Conservation (phyloP, 768 basidiomycete species). For the Hericium alpestre region DNA sequence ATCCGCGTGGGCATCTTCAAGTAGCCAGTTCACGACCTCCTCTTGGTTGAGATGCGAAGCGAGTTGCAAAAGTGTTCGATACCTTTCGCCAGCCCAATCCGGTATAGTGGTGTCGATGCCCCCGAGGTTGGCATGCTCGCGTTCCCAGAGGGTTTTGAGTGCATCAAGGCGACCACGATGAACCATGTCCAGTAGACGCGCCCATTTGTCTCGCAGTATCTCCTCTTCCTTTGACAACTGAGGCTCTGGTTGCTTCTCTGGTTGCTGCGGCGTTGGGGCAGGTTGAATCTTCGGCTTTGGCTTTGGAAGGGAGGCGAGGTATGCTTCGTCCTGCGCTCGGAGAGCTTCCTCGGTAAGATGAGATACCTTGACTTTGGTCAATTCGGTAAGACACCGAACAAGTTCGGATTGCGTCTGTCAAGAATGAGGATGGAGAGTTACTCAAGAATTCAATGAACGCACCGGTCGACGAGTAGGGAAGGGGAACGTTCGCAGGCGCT, state of each 20-base stretch:
- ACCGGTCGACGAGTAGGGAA: conserved; percentile 95
- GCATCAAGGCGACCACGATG: conserved; percentile 77
- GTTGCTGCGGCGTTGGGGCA: conserved; percentile 27
- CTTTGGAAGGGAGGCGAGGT: conserved; percentile 81
- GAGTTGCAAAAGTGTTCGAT: conserved; percentile 66
- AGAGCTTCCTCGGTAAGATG: conserved; percentile 81
- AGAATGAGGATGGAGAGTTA: not conserved
- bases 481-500: conserved; percentile 79
- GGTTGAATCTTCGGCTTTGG: conserved; percentile 45
- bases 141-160: conserved; percentile 70
- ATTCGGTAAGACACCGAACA: conserved; percentile 72
- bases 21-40: conserved; percentile 61
- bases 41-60: conserved; percentile 68
- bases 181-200: conserved; percentile 81
- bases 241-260: conserved; percentile 34
- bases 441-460: conserved; percentile 21
- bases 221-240: conserved; percentile 80
- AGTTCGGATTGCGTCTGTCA: conserved; percentile 84
- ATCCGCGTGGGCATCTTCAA: conserved; percentile 68
- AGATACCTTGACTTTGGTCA: conserved; percentile 76
- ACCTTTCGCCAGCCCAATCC: conserved; percentile 54
- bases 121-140: conserved; percentile 49
- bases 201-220: conserved; percentile 67
- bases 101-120: conserved; percentile 56
- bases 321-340: conserved; percentile 77